Conservation (phyloP, 140 eudicot genomes). For the Stevia rebaudiana region DNA sequence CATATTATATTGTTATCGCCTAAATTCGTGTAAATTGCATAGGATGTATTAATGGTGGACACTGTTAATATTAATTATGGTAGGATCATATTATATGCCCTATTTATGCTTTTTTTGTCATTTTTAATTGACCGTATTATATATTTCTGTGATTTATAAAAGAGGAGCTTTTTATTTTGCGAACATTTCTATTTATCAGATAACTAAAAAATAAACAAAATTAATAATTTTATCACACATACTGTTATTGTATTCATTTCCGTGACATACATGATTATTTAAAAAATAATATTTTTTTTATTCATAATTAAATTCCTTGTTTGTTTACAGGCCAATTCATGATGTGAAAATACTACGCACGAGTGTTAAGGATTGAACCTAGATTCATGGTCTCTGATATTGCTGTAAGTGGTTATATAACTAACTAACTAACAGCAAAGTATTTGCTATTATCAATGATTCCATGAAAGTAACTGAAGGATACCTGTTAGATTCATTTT, state of each 20-base stretch:
- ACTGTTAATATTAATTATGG: too few relatives aligned
- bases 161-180: background rate
- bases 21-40: background rate
- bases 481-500: background rate
- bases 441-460: conserved; percentile 12
- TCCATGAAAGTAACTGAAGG: conserved; percentile 14
- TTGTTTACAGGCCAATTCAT: conserved; percentile 70
- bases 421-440: conserved; percentile 6
- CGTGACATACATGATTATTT: background rate
- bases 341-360: conserved; percentile 86
- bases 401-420: conserved; percentile 13
- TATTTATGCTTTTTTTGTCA: too few relatives aligned
- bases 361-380: conserved; percentile 52
- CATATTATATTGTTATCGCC: background rate
- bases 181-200: background rate
- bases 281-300: background rate
- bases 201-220: background rate
- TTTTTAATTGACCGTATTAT: too few relatives aligned
- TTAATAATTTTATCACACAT: background rate
- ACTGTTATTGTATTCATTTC: background rate
- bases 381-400: background rate
- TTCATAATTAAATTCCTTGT: background rate
- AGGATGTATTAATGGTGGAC: background rate
- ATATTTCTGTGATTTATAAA: too few relatives aligned
- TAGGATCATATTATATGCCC: too few relatives aligned